Conservation (phyloP, 1,284 basidiomycete genomes). For the Cystobasidiaceae sp. region DNA sequence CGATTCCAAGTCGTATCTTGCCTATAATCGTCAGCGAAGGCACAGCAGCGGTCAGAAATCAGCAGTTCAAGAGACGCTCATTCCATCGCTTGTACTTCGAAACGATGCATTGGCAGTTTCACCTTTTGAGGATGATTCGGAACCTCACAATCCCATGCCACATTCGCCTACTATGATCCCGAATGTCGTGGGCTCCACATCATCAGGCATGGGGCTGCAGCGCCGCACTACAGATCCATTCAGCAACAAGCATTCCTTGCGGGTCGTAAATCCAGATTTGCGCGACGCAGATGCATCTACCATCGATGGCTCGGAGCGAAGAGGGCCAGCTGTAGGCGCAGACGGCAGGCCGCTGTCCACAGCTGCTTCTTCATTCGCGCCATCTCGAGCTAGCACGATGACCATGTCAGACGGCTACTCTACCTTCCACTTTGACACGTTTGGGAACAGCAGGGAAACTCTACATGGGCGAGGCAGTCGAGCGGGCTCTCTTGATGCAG, state of each 20-base stretch:
- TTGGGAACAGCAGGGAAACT: neutral
- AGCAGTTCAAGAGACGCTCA: constrained; percentile 21
- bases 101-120: neutral
- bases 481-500: constrained; percentile 11
- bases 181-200: neutral
- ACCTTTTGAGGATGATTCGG: neutral
- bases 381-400: neutral
- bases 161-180: constrained; percentile 20
- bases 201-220: too few species aligned
- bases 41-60: too few species aligned
- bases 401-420: constrained; percentile 15
- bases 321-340: too few species aligned
- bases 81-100: neutral
- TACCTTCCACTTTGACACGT: constrained; percentile 9
- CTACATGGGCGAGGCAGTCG: neutral
- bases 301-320: too few species aligned
- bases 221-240: constrained; percentile 28
- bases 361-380: neutral
- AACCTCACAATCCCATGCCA: constrained; percentile 7
- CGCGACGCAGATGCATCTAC: neutral
- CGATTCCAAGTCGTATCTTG: too few species aligned
- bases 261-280: constrained; percentile 21
- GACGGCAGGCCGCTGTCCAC: constrained; percentile 11
- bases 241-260: constrained; percentile 15
- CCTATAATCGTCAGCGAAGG: too few species aligned